Evolutionary conservation across 2,329 filamentous ascomycete species (phyloP).

Genomic region (Colletotrichum musicola): DNA sequence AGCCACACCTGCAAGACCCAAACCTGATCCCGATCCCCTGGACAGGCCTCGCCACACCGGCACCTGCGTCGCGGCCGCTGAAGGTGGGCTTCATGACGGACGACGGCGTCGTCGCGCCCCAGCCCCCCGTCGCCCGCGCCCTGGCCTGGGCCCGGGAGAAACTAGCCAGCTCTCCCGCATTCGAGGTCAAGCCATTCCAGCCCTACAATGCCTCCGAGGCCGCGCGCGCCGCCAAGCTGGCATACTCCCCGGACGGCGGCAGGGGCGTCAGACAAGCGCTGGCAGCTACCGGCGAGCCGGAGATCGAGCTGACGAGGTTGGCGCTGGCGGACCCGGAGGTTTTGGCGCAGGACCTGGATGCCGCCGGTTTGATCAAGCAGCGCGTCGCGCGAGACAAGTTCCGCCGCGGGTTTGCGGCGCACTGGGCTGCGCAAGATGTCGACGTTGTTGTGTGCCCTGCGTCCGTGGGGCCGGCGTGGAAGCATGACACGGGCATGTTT

Average conservation of each 20-base stretch:
- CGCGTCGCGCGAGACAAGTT: conserved; percentile 48
- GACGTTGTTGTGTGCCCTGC: conserved; percentile 52
- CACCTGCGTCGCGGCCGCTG: conserved; percentile 39
- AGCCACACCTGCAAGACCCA: conserved; percentile 47
- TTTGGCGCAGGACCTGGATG: conserved; percentile 37
- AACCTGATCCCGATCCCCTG: conserved; percentile 47
- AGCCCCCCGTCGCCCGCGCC: conserved; percentile 52
- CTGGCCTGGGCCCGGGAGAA: conserved; percentile 48
- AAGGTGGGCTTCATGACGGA: conserved; percentile 58
- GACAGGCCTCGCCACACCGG: conserved; percentile 42
- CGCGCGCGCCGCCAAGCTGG: conserved; percentile 48
- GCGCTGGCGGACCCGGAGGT: conserved; percentile 48
- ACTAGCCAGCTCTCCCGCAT: conserved; percentile 35
- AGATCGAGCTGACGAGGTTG: conserved; percentile 59
- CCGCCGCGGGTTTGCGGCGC: conserved; percentile 47
- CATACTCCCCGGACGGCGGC: conserved; percentile 63
- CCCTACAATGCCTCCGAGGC: conserved; percentile 48
- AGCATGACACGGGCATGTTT: conserved; percentile 51
- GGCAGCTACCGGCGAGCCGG: conserved; percentile 55
- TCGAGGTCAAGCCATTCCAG: conserved; percentile 51
- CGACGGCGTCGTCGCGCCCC: conserved; percentile 52
- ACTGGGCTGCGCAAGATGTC: conserved; percentile 53
- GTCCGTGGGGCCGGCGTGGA: conserved; percentile 52
- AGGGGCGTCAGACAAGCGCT: conserved; percentile 48
- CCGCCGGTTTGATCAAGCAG: conserved; percentile 42